These are phyloP conservation scores for Stephania japonica DNA, from an alignment of 164 flowering plant species.

Conservation along the genomic window DNA sequence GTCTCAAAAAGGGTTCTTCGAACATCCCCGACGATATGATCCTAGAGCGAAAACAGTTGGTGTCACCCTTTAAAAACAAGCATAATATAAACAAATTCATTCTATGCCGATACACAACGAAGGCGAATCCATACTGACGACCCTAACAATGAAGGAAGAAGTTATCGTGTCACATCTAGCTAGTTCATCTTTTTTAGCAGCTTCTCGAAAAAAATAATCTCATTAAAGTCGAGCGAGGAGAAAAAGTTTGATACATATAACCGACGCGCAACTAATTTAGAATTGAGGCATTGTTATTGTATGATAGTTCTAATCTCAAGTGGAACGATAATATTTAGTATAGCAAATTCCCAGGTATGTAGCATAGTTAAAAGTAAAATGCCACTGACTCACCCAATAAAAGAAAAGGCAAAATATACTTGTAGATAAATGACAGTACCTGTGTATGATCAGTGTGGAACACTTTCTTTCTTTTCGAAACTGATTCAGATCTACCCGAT, in stretches of 20 bases:
- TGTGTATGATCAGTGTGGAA: constrained; percentile 66
- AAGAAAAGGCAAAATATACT: background rate
- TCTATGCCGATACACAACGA: background rate
- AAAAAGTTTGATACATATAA: too few species aligned
- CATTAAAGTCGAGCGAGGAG: too few species aligned
- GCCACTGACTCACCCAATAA: background rate
- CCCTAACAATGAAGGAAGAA: too few species aligned
- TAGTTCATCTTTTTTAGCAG: too few species aligned
- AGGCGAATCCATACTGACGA: background rate
- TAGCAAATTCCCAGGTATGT: background rate
- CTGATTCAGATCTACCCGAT: constrained; percentile 14
- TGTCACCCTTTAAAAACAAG: background rate
- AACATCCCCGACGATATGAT: constrained; percentile 50
- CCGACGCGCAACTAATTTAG: too few species aligned
- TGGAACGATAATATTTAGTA: too few species aligned
- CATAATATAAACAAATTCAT: background rate
- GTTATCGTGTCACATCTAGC: too few species aligned
- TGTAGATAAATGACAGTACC: constrained; percentile 29
- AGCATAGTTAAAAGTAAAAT: too few species aligned
- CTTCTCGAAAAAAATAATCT: too few species aligned
- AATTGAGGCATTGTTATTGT: too few species aligned
- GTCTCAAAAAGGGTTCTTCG: constrained; percentile 42
- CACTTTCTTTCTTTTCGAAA: constrained; percentile 28
- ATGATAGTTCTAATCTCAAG: too few species aligned
- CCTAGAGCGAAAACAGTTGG: constrained; percentile 31